Evolutionary conservation across 176 grass and related monocot genomes (phyloP).

Genomic region (Hordeum marinum): DNA sequence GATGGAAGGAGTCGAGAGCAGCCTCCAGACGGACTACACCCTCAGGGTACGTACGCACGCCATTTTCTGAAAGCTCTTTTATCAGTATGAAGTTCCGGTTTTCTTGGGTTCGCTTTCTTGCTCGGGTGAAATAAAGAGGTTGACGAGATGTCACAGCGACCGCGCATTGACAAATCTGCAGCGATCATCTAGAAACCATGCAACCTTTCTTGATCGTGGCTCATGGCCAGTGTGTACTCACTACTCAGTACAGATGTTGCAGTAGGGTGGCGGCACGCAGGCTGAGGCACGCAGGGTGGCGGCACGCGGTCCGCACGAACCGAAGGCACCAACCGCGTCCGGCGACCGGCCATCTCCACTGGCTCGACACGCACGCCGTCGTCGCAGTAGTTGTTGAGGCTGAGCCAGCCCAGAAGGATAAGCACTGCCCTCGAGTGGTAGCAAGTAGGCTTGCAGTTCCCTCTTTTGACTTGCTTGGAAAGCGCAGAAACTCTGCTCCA

Average conservation of each 20-base stretch:
- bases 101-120: background rate
- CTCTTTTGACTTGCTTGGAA: conserved; percentile 7
- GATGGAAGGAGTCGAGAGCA: conserved; percentile 80
- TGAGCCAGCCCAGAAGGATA: background rate
- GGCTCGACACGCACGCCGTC: background rate
- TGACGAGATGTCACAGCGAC: background rate
- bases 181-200: background rate
- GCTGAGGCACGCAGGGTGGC: background rate
- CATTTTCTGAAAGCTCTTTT: background rate
- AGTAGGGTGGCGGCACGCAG: too few relatives aligned
- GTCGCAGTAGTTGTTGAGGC: background rate
- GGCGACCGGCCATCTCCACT: too few relatives aligned
- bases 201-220: background rate
- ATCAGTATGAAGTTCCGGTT: background rate
- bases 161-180: background rate
- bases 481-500: background rate
- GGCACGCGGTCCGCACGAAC: background rate
- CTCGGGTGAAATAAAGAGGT: background rate
- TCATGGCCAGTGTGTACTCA: background rate
- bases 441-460: background rate
- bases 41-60: conserved; percentile 46
- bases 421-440: background rate
- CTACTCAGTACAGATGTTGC: too few relatives aligned
- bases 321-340: background rate
- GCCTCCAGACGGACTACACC: conserved; percentile 96